phyloP scores from a whole-genome alignment of 2,329 filamentous ascomycete genomes.

The Chrysoporthe deuterocubensis region DNA sequence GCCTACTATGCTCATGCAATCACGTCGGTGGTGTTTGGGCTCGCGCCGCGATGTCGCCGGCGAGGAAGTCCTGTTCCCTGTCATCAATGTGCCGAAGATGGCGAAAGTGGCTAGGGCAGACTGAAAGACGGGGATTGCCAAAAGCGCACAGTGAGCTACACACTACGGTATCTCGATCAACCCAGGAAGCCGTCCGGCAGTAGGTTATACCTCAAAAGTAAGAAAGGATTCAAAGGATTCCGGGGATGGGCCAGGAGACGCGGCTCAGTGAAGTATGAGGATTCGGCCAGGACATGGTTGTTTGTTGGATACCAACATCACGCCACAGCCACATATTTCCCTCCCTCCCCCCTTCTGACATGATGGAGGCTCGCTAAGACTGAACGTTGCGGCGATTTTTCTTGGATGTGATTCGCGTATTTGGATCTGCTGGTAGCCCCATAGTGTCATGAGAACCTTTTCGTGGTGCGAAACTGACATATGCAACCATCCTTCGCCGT shows the following conservation, averaged over 20 bases:
- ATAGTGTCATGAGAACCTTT: neutral
- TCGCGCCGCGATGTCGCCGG: neutral
- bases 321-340: neutral
- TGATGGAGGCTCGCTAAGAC: neutral
- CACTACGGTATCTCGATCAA: neutral
- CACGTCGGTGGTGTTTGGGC: neutral
- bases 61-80: neutral
- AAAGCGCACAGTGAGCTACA: neutral
- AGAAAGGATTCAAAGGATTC: neutral
- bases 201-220: neutral
- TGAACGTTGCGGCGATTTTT: neutral
- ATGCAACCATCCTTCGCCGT: neutral
- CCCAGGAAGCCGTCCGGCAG: neutral
- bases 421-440: neutral
- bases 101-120: neutral
- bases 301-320: neutral
- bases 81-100: constrained; percentile 4
- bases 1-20: neutral
- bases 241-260: neutral
- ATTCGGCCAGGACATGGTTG: no score
- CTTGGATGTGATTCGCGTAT: neutral
- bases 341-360: neutral
- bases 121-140: neutral
- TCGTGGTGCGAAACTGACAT: neutral
- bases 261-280: neutral